Conservation (phyloP, 352 stramenopile species). For the Pythium myriotylum region DNA sequence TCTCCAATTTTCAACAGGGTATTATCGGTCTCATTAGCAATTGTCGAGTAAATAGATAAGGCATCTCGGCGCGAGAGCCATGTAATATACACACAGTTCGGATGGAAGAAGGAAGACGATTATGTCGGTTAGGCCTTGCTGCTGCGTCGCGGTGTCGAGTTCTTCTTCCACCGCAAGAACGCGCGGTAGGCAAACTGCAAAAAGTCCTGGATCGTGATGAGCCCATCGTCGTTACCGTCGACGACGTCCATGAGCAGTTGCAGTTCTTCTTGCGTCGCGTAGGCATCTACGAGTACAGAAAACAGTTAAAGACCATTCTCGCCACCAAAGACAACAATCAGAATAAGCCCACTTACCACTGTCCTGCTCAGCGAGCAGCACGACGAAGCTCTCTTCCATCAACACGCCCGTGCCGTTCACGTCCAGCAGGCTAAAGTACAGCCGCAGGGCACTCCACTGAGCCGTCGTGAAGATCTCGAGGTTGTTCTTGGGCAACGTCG, state of each 20-base stretch:
- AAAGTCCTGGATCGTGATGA: constrained; percentile 83
- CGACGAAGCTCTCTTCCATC: constrained; percentile 81
- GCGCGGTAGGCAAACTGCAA: constrained; percentile 81
- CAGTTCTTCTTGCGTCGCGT: constrained; percentile 82
- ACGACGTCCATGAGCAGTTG: constrained; percentile 78
- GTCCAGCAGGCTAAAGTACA: constrained; percentile 75
- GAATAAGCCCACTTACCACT: constrained; percentile 46
- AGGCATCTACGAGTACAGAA: constrained; percentile 50
- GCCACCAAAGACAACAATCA: too few relatives aligned
- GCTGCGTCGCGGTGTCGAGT: constrained; percentile 3
- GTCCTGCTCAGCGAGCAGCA: constrained; percentile 81
- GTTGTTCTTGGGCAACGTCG: constrained; percentile 11
- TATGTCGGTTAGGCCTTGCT: constrained; percentile 2
- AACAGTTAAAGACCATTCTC: too few relatives aligned
- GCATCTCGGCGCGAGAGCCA: too few relatives aligned
- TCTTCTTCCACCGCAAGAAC: constrained; percentile 66
- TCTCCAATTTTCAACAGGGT: too few relatives aligned
- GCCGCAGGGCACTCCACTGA: constrained; percentile 78
- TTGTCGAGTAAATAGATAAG: not conserved
- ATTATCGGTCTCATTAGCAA: constrained; percentile 14
- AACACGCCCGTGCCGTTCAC: constrained; percentile 68
- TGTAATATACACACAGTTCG: too few relatives aligned
- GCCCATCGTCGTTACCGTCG: constrained; percentile 74
- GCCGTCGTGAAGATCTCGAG: constrained; percentile 67
- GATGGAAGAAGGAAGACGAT: too few relatives aligned